phyloP scores from a whole-genome alignment of 352 stramenopile species.

The Aphanomyces stellatus region DNA sequence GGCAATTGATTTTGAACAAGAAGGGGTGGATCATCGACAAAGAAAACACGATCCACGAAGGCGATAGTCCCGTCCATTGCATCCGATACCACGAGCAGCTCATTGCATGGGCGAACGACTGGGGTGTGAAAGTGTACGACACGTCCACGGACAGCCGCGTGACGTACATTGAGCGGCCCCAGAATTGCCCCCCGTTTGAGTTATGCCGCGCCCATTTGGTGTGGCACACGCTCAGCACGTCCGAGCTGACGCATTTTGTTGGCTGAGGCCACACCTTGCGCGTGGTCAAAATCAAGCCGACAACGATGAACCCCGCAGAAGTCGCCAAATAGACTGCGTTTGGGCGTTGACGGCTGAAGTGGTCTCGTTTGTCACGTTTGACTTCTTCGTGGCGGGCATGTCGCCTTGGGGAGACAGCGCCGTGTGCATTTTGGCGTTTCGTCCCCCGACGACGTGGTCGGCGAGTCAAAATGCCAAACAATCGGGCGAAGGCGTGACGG shows the following conservation, averaged over 20 bases:
- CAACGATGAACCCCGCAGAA: constrained; percentile 18
- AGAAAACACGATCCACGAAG: constrained; percentile 74
- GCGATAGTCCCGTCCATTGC: constrained; percentile 62
- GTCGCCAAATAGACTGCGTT: constrained; percentile 20
- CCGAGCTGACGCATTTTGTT: constrained; percentile 37
- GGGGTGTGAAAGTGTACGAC: constrained; percentile 83
- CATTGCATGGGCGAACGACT: constrained; percentile 79
- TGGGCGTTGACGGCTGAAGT: constrained; percentile 54
- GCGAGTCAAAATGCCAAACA: constrained; percentile 30
- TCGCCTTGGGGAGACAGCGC: constrained; percentile 49
- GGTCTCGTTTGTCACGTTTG: constrained; percentile 62
- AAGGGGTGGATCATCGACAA: constrained; percentile 85
- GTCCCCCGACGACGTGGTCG: constrained; percentile 34
- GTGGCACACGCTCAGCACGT: constrained; percentile 38
- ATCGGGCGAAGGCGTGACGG: constrained; percentile 55
- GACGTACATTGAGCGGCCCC: constrained; percentile 72
- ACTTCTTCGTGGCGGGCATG: constrained; percentile 75
- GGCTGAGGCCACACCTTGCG: constrained; percentile 67
- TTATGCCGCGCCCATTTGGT: constrained; percentile 71
- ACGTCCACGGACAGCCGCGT: constrained; percentile 58
- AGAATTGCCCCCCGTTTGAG: constrained; percentile 72
- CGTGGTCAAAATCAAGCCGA: too few species aligned
- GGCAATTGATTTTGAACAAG: constrained; percentile 75
- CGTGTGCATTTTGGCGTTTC: constrained; percentile 62
- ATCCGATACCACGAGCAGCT: constrained; percentile 76